A percentile compares a stretch with the other conserved stretches of the same genome.
Conservation (phyloP, 352 stramenopile genomes). For the Globisporangium apiculatum region DNA sequence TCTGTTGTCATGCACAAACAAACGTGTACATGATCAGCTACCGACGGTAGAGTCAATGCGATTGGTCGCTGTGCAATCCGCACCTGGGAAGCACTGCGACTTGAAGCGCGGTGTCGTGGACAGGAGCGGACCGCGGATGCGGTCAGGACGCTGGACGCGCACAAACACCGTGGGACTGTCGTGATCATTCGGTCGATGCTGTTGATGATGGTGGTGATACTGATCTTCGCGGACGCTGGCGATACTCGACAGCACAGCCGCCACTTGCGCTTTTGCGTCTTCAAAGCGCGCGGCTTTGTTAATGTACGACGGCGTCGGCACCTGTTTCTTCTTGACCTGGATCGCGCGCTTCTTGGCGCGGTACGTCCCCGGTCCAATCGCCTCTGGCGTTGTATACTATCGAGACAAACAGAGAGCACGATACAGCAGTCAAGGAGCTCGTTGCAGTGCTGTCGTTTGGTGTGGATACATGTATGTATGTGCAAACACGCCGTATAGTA, state of each 20-base stretch:
- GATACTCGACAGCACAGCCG: slow-evolving; percentile 23
- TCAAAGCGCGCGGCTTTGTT: slow-evolving; percentile 53
- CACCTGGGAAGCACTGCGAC: slow-evolving; percentile 55
- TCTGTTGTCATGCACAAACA: slow-evolving; percentile 19
- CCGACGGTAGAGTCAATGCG: too few species aligned
- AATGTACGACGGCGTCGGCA: slow-evolving; percentile 44
- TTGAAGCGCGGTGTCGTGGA: slow-evolving; percentile 69
- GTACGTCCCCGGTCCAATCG: slow-evolving; percentile 56
- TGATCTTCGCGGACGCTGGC: background rate
- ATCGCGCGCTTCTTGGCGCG: slow-evolving; percentile 47
- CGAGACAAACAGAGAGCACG: background rate
- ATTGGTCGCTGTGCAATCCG: too few species aligned
- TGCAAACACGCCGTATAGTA: background rate
- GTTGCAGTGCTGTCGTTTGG: too few species aligned
- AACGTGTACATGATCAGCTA: background rate
- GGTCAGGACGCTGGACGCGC: slow-evolving; percentile 19
- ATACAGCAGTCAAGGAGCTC: slow-evolving; percentile 7
- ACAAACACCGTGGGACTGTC: slow-evolving; percentile 7
- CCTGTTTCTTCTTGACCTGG: slow-evolving; percentile 52
- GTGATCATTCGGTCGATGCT: background rate
- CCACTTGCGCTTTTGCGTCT: slow-evolving; percentile 45
- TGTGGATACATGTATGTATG: too few species aligned
- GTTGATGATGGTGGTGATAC: background rate
- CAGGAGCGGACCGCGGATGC: slow-evolving; percentile 37
- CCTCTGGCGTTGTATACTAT: slow-evolving; percentile 28